Evolutionary conservation across 345 rosid species (phyloP).

Genomic region (Populus pruinosa): DNA sequence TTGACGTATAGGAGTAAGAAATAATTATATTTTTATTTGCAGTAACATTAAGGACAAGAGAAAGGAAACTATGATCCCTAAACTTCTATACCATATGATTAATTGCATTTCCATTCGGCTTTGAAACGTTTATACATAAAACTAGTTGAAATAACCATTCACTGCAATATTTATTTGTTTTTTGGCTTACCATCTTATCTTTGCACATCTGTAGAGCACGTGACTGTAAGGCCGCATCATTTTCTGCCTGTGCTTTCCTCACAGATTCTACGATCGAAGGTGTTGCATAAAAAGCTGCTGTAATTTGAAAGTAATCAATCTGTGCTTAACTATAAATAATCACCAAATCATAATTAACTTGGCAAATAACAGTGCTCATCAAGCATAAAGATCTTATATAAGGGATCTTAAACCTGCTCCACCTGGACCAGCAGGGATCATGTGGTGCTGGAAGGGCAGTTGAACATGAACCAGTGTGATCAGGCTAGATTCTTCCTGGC

Average conservation of each 20-base stretch:
- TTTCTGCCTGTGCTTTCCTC: constrained; percentile 57
- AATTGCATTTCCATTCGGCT: no score
- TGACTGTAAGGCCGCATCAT: constrained; percentile 44
- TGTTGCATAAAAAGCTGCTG: constrained; percentile 35
- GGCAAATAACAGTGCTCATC: background rate
- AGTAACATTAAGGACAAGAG: background rate
- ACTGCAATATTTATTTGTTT: background rate
- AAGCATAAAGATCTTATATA: background rate
- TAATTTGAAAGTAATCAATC: background rate
- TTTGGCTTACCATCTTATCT: constrained; percentile 41
- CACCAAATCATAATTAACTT: no score
- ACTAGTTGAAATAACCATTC: no score
- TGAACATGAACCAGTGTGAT: constrained; percentile 58
- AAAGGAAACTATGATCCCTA: background rate
- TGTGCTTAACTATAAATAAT: background rate
- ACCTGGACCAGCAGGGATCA: constrained; percentile 51
- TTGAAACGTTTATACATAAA: no score
- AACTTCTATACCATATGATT: no score
- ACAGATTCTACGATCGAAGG: constrained; percentile 39
- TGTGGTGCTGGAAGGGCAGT: constrained; percentile 36
- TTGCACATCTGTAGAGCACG: constrained; percentile 56
- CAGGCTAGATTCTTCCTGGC: constrained; percentile 27
- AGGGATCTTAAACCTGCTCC: constrained; percentile 27
- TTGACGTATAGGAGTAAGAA: background rate
- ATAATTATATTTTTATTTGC: no score